These are phyloP conservation scores for Tylopilus sp. DNA, from an alignment of 768 basidiomycete genomes.

Conservation along the genomic window DNA sequence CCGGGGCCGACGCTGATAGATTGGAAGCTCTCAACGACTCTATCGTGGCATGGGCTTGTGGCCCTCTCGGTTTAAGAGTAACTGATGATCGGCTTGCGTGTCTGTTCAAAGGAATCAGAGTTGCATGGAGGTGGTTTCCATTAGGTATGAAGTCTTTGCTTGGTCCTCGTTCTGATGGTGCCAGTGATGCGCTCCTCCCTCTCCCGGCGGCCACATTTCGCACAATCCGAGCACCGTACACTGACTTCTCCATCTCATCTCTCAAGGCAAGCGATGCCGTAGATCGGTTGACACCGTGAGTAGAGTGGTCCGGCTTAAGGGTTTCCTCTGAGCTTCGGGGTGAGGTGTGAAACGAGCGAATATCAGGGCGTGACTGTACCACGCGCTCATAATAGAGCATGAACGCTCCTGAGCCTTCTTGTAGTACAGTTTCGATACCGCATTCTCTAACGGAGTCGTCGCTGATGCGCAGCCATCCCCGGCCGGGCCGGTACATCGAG, in stretches of 20 bases:
- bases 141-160: slow-evolving; percentile 11
- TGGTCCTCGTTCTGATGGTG: slow-evolving; percentile 29
- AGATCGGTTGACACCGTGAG: slow-evolving; percentile 42
- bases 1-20: slow-evolving; percentile 26
- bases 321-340: slow-evolving; percentile 64
- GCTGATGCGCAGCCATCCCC: slow-evolving; percentile 85
- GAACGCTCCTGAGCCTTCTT: slow-evolving; percentile 73
- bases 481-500: slow-evolving; percentile 40
- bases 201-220: slow-evolving; percentile 51
- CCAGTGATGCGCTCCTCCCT: slow-evolving; percentile 38
- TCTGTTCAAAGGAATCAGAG: slow-evolving; percentile 24
- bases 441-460: slow-evolving; percentile 80
- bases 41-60: slow-evolving; percentile 10
- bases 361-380: slow-evolving; percentile 34
- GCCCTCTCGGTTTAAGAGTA: slow-evolving; percentile 19
- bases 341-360: slow-evolving; percentile 33
- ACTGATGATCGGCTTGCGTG: slow-evolving; percentile 17
- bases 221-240: slow-evolving; percentile 49
- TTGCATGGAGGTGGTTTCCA: slow-evolving; percentile 5
- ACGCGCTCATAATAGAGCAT: slow-evolving; percentile 94
- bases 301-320: slow-evolving; percentile 45
- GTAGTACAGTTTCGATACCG: slow-evolving; percentile 68
- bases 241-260: slow-evolving; percentile 16
- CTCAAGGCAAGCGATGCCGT: slow-evolving; percentile 40
- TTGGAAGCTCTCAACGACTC: slow-evolving; percentile 8